These are phyloP conservation scores for Triglochin maritima DNA, from an alignment of 106 monocot species.

Conservation along the genomic window DNA sequence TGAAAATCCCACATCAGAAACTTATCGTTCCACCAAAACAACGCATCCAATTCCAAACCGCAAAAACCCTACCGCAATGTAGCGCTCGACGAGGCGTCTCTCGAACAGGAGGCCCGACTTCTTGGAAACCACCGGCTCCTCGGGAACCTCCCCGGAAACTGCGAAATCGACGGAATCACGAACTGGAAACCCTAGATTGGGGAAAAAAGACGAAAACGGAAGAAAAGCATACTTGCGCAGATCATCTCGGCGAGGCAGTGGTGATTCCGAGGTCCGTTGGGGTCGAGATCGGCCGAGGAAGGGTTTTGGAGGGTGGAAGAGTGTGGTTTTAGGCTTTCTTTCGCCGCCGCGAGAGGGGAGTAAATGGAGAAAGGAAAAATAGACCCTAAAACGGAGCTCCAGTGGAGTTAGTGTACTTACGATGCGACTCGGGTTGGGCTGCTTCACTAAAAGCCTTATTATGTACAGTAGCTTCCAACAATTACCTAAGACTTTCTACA, in stretches of 20 bases:
- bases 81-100: slow-evolving; percentile 62
- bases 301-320: too few relatives aligned
- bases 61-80: slow-evolving; percentile 38
- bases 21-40: neutral
- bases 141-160: slow-evolving; percentile 94
- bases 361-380: too few relatives aligned
- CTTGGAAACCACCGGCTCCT: slow-evolving; percentile 88
- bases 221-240: slow-evolving; percentile 43
- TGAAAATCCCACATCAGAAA: slow-evolving; percentile 9
- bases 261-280: too few relatives aligned
- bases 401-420: too few relatives aligned
- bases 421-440: too few relatives aligned
- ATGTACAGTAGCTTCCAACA: too few relatives aligned
- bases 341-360: too few relatives aligned
- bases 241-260: slow-evolving; percentile 37
- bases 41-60: neutral
- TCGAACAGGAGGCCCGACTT: slow-evolving; percentile 63
- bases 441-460: too few relatives aligned
- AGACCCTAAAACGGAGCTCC: too few relatives aligned
- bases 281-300: too few relatives aligned
- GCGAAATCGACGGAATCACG: neutral
- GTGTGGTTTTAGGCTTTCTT: too few relatives aligned
- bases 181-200: slow-evolving; percentile 5
- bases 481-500: too few relatives aligned
- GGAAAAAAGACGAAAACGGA: neutral